Evolutionary conservation across 1,139 yeast genomes (phyloP), one percentile per base, ranked within the genome.

Genomic region (Pichia sp.): DNA sequence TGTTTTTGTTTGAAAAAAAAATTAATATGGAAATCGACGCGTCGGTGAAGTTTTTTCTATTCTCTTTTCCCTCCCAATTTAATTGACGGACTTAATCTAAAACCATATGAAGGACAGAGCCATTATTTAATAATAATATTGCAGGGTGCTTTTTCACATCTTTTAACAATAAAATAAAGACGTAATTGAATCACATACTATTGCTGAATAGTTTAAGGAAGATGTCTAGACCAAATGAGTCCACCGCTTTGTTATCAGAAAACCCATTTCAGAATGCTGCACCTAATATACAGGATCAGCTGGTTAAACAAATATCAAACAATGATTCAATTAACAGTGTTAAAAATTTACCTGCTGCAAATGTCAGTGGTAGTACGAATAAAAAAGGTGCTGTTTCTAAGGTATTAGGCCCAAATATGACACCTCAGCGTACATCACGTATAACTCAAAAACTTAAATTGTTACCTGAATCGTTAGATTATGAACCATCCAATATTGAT

Each of bases 351-450:
- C 16, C 16, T 16, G 16, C 16, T 16, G 16, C 16, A 16, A 16
- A 16, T 16, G 16, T 16, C 16, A 16, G 16, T 22, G 35, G 23
- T 32, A 25, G 25, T 32, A 22, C 8, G 11, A 32, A 32, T 11
- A 32, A 32, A 23, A 32, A 32, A 16, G 35, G 16, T 10, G 29
- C 27, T 12, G 30, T 45, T 12, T 34, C 42, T 8, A 51, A 52
- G 20, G 34, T 46, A 2, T 28, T 51, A n/a, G 66, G 65, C 6
- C 65, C 66, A 2, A 57, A 60, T 29, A 62, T 62, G 47, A 96
- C 95, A 1, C 85, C 95, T 5, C 96, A 89, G 60, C 71, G 97
- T 60, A 82, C 95, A 1, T 84, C 96, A 37, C 77, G 92, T 59
- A 86, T 95, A 0, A 79, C 94, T 0, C 96, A 87, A 61, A 90